These are phyloP conservation scores for Phaeosphaeriaceae sp. DNA, from an alignment of 2,329 filamentous ascomycete genomes.

Conservation along the genomic window DNA sequence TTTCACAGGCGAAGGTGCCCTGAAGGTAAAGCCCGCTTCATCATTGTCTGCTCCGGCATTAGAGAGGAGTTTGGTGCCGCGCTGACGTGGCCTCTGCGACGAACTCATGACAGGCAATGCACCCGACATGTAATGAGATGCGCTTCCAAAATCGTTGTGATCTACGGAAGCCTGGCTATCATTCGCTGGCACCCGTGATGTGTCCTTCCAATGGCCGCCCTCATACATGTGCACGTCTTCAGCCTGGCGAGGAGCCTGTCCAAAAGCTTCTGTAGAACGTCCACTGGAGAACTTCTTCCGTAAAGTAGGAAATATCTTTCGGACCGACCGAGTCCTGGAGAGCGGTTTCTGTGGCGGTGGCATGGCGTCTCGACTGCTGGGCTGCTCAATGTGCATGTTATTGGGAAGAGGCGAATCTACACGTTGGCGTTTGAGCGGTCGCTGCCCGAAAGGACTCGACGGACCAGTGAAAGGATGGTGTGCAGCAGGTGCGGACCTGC, in stretches of 20 bases:
- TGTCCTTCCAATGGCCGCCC: slow-evolving; percentile 13
- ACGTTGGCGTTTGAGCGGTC: slow-evolving; percentile 42
- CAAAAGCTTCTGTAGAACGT: slow-evolving; percentile 7
- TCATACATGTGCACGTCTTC: slow-evolving; percentile 22
- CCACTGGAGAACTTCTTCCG: slow-evolving; percentile 29
- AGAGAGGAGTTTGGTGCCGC: slow-evolving; percentile 6
- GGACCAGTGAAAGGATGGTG: slow-evolving; percentile 9
- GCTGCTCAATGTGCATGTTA: slow-evolving; percentile 18
- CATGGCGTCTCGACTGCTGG: slow-evolving; percentile 46
- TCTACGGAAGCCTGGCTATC: slow-evolving; percentile 1
- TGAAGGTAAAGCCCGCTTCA: slow-evolving; percentile 25
- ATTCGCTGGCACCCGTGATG: not conserved
- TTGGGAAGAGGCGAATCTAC: slow-evolving; percentile 35
- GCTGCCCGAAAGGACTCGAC: slow-evolving; percentile 19
- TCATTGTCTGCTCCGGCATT: slow-evolving; percentile 11
- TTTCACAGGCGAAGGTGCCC: slow-evolving; percentile 24
- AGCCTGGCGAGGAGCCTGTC: not conserved
- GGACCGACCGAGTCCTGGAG: slow-evolving; percentile 35
- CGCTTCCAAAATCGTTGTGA: slow-evolving; percentile 5
- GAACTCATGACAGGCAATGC: slow-evolving; percentile 25
- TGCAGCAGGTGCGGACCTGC: slow-evolving; percentile 25
- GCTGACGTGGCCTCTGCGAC: slow-evolving; percentile 1
- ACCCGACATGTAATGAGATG: slow-evolving; percentile 32
- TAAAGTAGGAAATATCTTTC: slow-evolving; percentile 30
- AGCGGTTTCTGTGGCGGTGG: slow-evolving; percentile 45